Percentiles rank a stretch among this genome's conserved stretches.
phyloP scores from a whole-genome alignment of 352 stramenopile species.

The Phytopythium aichiense region DNA sequence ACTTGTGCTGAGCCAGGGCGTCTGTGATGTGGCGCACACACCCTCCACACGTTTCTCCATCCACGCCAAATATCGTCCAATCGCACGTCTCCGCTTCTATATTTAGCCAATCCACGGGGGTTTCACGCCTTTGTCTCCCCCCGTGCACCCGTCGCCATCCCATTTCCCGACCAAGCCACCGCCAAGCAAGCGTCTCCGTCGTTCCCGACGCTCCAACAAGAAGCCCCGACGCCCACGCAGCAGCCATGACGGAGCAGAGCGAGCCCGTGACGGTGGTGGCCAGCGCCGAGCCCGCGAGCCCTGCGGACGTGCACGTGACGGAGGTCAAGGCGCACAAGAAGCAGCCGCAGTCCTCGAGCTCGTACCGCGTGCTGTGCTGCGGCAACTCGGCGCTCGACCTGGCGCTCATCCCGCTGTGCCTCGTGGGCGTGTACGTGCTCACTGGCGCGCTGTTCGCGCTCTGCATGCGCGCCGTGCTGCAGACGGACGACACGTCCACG shows the following conservation, averaged over 20 bases:
- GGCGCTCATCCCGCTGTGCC: slow-evolving; percentile 60
- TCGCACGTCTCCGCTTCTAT: neutral
- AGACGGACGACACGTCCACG: slow-evolving; percentile 73
- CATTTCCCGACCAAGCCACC: neutral
- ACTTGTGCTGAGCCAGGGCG: neutral
- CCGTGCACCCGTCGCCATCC: neutral
- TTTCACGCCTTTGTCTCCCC: neutral
- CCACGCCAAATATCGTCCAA: neutral
- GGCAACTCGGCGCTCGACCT: slow-evolving; percentile 73
- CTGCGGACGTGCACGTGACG: slow-evolving; percentile 38
- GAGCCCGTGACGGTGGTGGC: neutral
- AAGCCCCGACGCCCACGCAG: neutral
- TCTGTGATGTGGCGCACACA: slow-evolving; percentile 1
- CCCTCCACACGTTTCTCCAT: neutral
- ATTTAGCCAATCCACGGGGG: slow-evolving; percentile 4
- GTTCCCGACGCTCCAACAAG: too few relatives aligned
- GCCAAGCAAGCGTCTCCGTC: too few relatives aligned
- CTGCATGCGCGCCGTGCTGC: slow-evolving; percentile 63
- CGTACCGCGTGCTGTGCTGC: slow-evolving; percentile 55
- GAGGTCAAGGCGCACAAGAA: slow-evolving; percentile 58
- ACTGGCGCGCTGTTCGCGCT: slow-evolving; percentile 67
- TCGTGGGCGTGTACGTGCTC: slow-evolving; percentile 56
- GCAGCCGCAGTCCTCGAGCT: slow-evolving; percentile 10
- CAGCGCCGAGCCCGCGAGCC: slow-evolving; percentile 8
- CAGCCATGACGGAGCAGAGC: slow-evolving; percentile 5